Evolutionary conservation across 768 basidiomycete genomes (phyloP), one percentile per base, ranked within the genome.

Genomic region (Sarcodon sp.): DNA sequence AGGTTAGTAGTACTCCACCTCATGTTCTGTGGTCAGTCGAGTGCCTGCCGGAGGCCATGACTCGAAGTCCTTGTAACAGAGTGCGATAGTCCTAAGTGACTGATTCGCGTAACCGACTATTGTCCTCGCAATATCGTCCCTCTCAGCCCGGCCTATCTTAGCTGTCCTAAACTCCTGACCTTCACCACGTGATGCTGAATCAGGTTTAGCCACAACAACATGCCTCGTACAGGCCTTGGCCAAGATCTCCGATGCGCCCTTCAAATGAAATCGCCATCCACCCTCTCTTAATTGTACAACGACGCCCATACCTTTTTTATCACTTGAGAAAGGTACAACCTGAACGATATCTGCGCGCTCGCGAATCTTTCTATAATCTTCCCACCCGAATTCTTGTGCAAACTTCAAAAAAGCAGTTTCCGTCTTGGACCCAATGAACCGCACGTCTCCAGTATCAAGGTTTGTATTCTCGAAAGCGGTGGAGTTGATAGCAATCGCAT

Each of bases 61-160:
- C 6, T 77, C 61, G 49, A 96, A 82, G 59, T 99, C 93, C 44
- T 81, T 75, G 60, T 97, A 97, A 63, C 93, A 96, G 43, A 97
- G 65, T 1, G 93, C 91, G 55, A 99, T 88, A 1, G 96, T 97
- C 45, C 94, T 80, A 7, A 97, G 79, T 9, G 81, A 86, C 68
- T 98, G 94, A 63, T 93, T 93, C 57, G 93, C 93, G 61, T 99
- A 98, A 65, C 96, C 94, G 54, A 94, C 93, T 64, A 93, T 97
- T 11, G 94, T 97, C 43, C 88, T 77, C 27, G 73, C 75, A 61
- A 97, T 89, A 60, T 97, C 97, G 58, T 85, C 83, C 50, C 72
- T 69, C 11, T 81, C 79, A 13, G 80, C 66, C 8, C 75, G 68
- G 55, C 79, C 80, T 48, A 96, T 89, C 1, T 62, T 62, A 49